A percentile compares a stretch with the other conserved stretches of the same genome.
Evolutionary conservation across 2,329 filamentous ascomycete species (phyloP).

Genomic region (Stachybotrys echinatus): DNA sequence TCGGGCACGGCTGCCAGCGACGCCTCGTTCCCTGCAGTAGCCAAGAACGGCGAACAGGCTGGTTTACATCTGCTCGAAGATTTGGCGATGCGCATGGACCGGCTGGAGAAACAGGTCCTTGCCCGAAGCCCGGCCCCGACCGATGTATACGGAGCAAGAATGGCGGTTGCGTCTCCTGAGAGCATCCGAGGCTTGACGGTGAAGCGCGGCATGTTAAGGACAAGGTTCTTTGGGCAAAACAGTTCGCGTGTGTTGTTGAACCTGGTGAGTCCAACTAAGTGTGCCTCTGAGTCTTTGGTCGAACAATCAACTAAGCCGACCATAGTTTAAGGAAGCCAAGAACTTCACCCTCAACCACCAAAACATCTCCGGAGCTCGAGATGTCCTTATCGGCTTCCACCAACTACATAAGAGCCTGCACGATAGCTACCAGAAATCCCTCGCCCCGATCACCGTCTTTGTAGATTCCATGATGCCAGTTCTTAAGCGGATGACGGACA

Average conservation of each 20-base stretch:
- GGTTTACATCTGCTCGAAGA: slow-evolving; percentile 38
- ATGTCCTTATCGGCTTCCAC: slow-evolving; percentile 39
- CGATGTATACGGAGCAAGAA: slow-evolving; percentile 24
- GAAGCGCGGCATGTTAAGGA: slow-evolving; percentile 39
- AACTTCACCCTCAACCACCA: slow-evolving; percentile 40
- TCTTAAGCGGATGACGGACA: slow-evolving; percentile 52
- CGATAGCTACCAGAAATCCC: slow-evolving; percentile 38
- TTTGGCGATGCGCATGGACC: slow-evolving; percentile 43
- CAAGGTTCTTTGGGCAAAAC: slow-evolving; percentile 48
- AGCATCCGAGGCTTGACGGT: slow-evolving; percentile 46
- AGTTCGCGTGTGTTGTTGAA: slow-evolving; percentile 49
- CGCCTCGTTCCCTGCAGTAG: slow-evolving; percentile 12
- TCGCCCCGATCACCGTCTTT: slow-evolving; percentile 49
- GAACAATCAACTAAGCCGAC: slow-evolving; percentile 4
- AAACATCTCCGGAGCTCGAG: slow-evolving; percentile 32
- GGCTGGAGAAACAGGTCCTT: slow-evolving; percentile 45
- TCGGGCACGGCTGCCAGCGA: slow-evolving; percentile 17
- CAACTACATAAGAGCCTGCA: slow-evolving; percentile 43
- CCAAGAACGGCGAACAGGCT: slow-evolving; percentile 25
- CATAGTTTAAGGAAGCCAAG: slow-evolving; percentile 49
- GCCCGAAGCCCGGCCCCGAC: slow-evolving; percentile 34
- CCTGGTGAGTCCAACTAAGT: slow-evolving; percentile 32
- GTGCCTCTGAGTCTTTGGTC: no score
- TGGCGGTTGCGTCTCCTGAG: slow-evolving; percentile 30
- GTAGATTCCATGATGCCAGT: slow-evolving; percentile 55